Conservation (phyloP, 164 flowering plant genomes). For the Amborella trichopoda region DNA sequence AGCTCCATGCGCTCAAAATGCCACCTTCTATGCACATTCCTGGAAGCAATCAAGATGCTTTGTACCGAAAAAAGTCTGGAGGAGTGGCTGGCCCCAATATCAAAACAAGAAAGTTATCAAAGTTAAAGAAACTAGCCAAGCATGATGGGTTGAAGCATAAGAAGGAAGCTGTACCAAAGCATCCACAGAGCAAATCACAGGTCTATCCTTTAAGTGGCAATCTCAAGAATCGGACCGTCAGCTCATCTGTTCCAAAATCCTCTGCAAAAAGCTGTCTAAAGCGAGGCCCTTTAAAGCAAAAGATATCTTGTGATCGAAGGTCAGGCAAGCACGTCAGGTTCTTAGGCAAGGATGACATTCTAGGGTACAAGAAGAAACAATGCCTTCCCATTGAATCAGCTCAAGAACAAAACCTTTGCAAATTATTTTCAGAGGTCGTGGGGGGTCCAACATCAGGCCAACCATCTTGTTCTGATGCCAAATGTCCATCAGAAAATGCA, state of each 20-base stretch:
- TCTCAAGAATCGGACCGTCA: constrained; percentile 23
- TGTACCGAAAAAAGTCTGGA: not conserved
- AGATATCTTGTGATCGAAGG: constrained; percentile 3
- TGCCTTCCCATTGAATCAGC: constrained; percentile 10
- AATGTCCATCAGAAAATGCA: too few species aligned
- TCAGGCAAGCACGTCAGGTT: constrained; percentile 32
- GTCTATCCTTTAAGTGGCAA: constrained; percentile 23
- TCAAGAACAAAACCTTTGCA: constrained; percentile 4
- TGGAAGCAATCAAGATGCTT: not conserved
- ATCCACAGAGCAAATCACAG: constrained; percentile 6
- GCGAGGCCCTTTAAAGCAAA: constrained; percentile 2
- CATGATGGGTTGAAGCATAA: not conserved
- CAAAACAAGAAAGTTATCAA: not conserved
- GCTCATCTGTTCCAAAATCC: constrained; percentile 12
- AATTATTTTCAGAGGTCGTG: constrained; percentile 13
- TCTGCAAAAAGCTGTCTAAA: constrained; percentile 11
- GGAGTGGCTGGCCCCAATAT: not conserved
- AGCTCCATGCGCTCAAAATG: not conserved
- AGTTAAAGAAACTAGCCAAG: not conserved
- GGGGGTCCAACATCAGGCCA: constrained; percentile 10
- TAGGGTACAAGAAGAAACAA: constrained; percentile 14
- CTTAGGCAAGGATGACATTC: constrained; percentile 27
- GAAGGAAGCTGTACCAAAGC: not conserved
- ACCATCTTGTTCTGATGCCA: too few species aligned
- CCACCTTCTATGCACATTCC: not conserved